Evolutionary conservation across 1,284 basidiomycete genomes (phyloP).

Genomic region (Cryptococcus sp.): DNA sequence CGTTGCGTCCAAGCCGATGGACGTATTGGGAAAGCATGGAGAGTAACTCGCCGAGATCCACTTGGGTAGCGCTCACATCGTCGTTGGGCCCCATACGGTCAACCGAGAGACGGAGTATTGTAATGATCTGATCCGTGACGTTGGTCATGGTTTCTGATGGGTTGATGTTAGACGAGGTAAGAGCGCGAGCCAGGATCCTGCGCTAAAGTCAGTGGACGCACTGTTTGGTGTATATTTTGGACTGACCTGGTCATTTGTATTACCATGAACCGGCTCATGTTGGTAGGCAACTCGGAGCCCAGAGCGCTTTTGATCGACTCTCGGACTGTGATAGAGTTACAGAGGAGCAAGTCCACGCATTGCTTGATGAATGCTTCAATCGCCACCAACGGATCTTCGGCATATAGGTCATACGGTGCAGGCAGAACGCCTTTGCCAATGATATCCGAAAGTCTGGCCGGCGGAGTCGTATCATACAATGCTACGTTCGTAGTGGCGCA

Average conservation of each 20-base stretch:
- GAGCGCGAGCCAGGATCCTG: conserved; percentile 37
- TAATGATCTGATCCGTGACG: conserved; percentile 72
- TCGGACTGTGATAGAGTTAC: conserved; percentile 65
- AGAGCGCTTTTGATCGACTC: conserved; percentile 78
- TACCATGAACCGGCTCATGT: conserved; percentile 66
- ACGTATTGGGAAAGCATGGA: conserved; percentile 67
- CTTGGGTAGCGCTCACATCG: conserved; percentile 63
- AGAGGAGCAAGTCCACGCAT: conserved; percentile 68
- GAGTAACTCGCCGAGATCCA: conserved; percentile 71
- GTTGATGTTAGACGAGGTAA: conserved; percentile 52
- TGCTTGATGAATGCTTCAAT: conserved; percentile 68
- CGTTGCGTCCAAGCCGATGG: conserved; percentile 61
- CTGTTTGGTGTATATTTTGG: not conserved
- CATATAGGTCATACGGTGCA: conserved; percentile 64
- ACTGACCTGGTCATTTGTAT: conserved; percentile 72
- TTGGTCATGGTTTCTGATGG: conserved; percentile 63
- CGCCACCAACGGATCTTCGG: conserved; percentile 60
- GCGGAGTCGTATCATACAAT: conserved; percentile 20
- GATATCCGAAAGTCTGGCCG: conserved; percentile 56
- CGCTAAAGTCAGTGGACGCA: conserved; percentile 1
- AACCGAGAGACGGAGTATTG: conserved; percentile 71
- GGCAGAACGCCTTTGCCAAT: conserved; percentile 68
- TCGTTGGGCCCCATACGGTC: conserved; percentile 67
- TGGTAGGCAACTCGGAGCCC: conserved; percentile 72
- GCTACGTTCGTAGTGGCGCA: conserved; percentile 58